phyloP scores from a whole-genome alignment of 768 basidiomycete genomes.

The Exidia glandulosa region DNA sequence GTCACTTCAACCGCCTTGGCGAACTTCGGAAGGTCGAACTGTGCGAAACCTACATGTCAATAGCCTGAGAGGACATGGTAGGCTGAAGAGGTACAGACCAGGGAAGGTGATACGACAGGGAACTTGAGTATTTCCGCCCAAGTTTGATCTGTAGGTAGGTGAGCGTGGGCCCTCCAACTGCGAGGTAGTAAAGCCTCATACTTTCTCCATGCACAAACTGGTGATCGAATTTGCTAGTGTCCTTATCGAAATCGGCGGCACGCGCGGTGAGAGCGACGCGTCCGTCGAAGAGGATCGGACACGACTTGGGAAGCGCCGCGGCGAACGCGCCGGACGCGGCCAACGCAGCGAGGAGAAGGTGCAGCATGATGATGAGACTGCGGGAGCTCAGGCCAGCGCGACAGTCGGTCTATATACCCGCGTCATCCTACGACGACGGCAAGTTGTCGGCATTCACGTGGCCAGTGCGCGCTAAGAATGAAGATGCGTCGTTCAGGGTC shows the following conservation, averaged over 20 bases:
- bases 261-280: conserved; percentile 5
- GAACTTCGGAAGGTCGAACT: conserved; percentile 9
- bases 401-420: too few relatives aligned
- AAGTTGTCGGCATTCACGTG: too few relatives aligned
- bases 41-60: not conserved
- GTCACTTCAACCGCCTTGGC: conserved; percentile 12
- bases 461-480: too few relatives aligned
- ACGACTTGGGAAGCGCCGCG: not conserved
- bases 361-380: too few relatives aligned
- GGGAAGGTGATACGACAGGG: conserved; percentile 6
- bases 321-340: too few relatives aligned
- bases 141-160: conserved; percentile 9
- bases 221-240: conserved; percentile 11
- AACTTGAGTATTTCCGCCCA: conserved; percentile 13
- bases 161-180: not conserved
- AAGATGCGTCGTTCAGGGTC: too few relatives aligned
- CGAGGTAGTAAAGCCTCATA: not conserved
- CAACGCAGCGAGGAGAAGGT: too few relatives aligned
- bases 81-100: conserved; percentile 8
- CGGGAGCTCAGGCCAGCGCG: too few relatives aligned
- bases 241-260: conserved; percentile 12
- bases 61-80: not conserved
- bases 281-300: conserved; percentile 10
- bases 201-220: conserved; percentile 12
- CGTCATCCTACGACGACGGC: too few relatives aligned